A percentile compares a stretch with the other conserved stretches of the same genome.
Conservation (phyloP, 768 basidiomycete genomes). For the Phallus indusiatus region DNA sequence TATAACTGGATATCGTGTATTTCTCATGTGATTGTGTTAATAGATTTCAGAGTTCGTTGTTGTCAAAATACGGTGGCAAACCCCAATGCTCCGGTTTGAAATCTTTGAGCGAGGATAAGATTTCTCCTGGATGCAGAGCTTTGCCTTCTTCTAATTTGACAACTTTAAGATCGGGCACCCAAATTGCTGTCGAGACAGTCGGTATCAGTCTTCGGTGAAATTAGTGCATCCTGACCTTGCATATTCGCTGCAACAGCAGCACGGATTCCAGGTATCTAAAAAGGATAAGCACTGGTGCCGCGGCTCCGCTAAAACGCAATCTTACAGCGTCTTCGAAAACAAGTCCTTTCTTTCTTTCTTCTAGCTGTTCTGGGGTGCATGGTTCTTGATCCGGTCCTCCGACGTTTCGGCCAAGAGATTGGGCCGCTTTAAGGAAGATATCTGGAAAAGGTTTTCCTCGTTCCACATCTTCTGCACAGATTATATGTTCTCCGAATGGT, state of each 20-base stretch:
- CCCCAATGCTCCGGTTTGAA: constrained; percentile 83
- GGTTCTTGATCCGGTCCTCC: constrained; percentile 28
- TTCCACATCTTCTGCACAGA: constrained; percentile 60
- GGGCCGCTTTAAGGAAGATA: constrained; percentile 69
- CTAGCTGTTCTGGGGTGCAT: constrained; percentile 25
- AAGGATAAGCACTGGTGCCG: background rate
- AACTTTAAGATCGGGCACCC: constrained; percentile 75
- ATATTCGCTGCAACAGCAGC: constrained; percentile 81
- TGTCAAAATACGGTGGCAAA: constrained; percentile 49
- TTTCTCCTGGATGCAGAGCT: constrained; percentile 50
- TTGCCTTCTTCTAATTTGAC: constrained; percentile 35
- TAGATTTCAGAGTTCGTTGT: background rate
- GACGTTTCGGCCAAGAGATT: constrained; percentile 45
- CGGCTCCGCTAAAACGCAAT: too few species aligned
- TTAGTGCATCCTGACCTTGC: constrained; percentile 46
- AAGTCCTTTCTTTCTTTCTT: constrained; percentile 52
- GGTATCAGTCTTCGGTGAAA: background rate
- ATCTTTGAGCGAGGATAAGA: constrained; percentile 51
- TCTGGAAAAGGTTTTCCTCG: constrained; percentile 76
- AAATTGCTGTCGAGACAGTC: constrained; percentile 45
- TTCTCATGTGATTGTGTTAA: background rate
- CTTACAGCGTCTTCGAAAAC: constrained; percentile 68
- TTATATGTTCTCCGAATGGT: constrained; percentile 51
- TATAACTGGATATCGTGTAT: background rate
- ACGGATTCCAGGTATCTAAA: constrained; percentile 54